These are phyloP conservation scores for Microbotryum intermedium DNA, from an alignment of 1,284 basidiomycete genomes.

Conservation along the genomic window DNA sequence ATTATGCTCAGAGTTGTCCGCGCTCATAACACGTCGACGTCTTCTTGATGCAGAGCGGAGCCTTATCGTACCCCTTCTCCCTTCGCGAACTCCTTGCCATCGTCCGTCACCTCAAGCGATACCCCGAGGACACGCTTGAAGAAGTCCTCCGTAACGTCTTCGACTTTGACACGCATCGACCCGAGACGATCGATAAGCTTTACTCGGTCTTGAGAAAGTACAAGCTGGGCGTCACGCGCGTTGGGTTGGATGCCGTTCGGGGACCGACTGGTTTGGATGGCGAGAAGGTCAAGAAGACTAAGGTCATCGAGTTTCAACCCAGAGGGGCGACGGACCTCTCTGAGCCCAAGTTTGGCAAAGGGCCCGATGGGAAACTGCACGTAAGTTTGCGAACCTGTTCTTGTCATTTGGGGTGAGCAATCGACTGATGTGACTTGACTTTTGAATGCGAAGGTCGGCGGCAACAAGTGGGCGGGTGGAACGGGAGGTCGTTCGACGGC, in stretches of 20 bases:
- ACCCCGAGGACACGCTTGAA: slow-evolving; percentile 37
- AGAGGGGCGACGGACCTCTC: slow-evolving; percentile 9
- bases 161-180: slow-evolving; percentile 39
- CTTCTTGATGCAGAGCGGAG: not conserved
- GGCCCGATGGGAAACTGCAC: slow-evolving; percentile 23
- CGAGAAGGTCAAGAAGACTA: slow-evolving; percentile 2
- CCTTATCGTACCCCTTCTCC: slow-evolving; percentile 36
- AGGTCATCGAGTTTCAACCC: slow-evolving; percentile 25
- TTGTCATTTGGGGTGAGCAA: too few relatives aligned
- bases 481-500: slow-evolving; percentile 39
- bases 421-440: too few relatives aligned
- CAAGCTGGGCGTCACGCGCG: slow-evolving; percentile 12
- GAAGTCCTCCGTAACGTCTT: slow-evolving; percentile 40
- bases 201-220: slow-evolving; percentile 34
- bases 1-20: not conserved
- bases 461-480: slow-evolving; percentile 41
- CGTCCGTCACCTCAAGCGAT: slow-evolving; percentile 39
- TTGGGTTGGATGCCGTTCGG: slow-evolving; percentile 25
- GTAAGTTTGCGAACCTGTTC: too few relatives aligned
- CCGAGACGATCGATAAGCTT: slow-evolving; percentile 38
- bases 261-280: not conserved
- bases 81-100: slow-evolving; percentile 40
- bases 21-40: not conserved
- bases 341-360: slow-evolving; percentile 37
- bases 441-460: slow-evolving; percentile 37